A percentile compares a stretch with the other conserved stretches of the same genome.
Conservation (phyloP, 257 asterid genomes). For the Rhazya stricta region DNA sequence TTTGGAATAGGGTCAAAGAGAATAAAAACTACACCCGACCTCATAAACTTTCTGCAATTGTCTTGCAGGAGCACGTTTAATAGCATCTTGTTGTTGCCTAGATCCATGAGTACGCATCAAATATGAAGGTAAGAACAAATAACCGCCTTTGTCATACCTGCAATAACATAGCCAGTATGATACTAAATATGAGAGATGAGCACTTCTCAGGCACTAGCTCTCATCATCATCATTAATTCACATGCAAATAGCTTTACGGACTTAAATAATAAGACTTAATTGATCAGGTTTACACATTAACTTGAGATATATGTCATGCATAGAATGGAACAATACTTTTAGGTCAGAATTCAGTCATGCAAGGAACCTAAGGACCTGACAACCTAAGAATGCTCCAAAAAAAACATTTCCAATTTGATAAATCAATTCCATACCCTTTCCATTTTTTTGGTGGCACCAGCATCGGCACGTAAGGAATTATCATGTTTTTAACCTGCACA, state of each 20-base stretch:
- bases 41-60: conserved; percentile 84
- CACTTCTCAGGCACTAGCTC: background rate
- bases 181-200: background rate
- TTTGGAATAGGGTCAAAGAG: conserved; percentile 13
- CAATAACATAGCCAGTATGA: conserved; percentile 16
- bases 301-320: background rate
- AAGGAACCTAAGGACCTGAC: background rate
- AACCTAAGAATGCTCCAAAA: background rate
- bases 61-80: conserved; percentile 55
- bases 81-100: conserved; percentile 67
- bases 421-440: conserved; percentile 59
- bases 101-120: conserved; percentile 96
- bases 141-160: conserved; percentile 95
- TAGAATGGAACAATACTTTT: background rate
- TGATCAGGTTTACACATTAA: background rate
- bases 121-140: conserved; percentile 88
- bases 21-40: conserved; percentile 43
- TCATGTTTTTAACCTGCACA: conserved; percentile 74
- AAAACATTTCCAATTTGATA: background rate
- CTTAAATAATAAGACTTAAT: background rate
- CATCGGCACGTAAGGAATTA: conserved; percentile 92
- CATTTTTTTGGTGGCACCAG: conserved; percentile 95
- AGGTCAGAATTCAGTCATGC: background rate
- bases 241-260: background rate
- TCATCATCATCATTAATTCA: background rate